Evolutionary conservation across 2,329 filamentous ascomycete genomes (phyloP), one percentile per base, ranked within the genome.

Genomic region (Coniella lustricola): DNA sequence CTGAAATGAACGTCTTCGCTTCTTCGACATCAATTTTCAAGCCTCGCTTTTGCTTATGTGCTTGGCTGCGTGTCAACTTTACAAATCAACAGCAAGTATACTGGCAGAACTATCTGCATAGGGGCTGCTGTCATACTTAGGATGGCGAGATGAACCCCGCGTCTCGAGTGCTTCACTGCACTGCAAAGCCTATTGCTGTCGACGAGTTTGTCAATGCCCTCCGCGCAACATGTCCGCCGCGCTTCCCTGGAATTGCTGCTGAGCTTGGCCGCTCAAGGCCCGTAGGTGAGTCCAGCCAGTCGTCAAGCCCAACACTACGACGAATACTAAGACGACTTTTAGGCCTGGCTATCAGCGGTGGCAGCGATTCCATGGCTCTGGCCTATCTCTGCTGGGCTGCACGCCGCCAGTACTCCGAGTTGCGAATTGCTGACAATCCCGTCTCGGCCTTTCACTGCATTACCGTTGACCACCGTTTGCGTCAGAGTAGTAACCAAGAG

Each of bases 291-390:
- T 60, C 4, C 14, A 12, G 2, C 3, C 20, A 45, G 29, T 34
- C 18, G 3, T 22, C 10, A 32, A n/a, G n/a, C n/a, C n/a, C n/a
- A n/a, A n/a, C n/a, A n/a, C n/a, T n/a, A n/a, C n/a, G n/a, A n/a
- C n/a, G n/a, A 16, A 31, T 8, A 17, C 17, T 10, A 31, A 4
- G 3, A 4, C 14, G 17, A 22, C 17, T 18, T 16, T 1, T 54
- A 87, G 84, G 77, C 46, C 70, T 97, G 51, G 93, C 90, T 14
- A 73, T 97, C 53, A 96, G 90, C 61, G 93, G 93, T 20, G 93
- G 93, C 7, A 87, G 93, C 34, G 93, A 98, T 66, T 97, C 91
- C n/a, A 98, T 97, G 90, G 91, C 91, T 22, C 73, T 98, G 52
- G 89, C 90, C 48, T 82, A 74, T 52, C 75, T 97, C 32, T 87